These are phyloP conservation scores for Kernera saxatilis DNA, from an alignment of 345 rosid species.

Conservation along the genomic window DNA sequence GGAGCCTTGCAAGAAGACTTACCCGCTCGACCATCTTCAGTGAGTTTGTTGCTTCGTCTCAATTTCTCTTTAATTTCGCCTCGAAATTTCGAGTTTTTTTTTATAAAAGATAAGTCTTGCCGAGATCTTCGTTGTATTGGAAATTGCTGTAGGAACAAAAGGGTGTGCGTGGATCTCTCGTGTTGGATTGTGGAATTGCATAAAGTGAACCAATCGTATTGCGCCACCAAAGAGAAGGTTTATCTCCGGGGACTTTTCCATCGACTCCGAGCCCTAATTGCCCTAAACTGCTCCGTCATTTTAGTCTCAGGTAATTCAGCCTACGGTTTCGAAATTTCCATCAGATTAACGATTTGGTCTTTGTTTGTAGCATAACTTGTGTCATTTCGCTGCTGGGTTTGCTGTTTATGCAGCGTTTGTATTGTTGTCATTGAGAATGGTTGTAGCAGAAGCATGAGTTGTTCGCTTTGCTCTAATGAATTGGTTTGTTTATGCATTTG, in stretches of 20 bases:
- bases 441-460: background rate
- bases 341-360: background rate
- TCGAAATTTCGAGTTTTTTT: background rate
- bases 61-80: background rate
- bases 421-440: background rate
- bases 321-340: background rate
- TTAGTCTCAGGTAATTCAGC: conserved; percentile 55
- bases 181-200: conserved; percentile 95
- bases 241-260: conserved; percentile 76
- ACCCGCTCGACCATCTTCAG: conserved; percentile 84
- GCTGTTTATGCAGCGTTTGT: background rate
- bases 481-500: background rate
- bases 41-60: conserved; percentile 21
- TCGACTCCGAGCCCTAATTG: conserved; percentile 83
- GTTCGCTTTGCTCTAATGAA: background rate
- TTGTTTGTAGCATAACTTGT: background rate
- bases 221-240: conserved; percentile 47
- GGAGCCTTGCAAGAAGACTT: conserved; percentile 85
- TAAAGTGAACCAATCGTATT: conserved; percentile 54
- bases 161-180: conserved; percentile 83
- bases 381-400: background rate
- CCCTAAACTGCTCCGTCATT: conserved; percentile 75
- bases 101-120: background rate
- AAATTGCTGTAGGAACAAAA: conserved; percentile 61
- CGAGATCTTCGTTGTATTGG: background rate